Base-by-base conservation (phyloP, 1,139 yeast species). In the Blastobotrys apis region DNA sequence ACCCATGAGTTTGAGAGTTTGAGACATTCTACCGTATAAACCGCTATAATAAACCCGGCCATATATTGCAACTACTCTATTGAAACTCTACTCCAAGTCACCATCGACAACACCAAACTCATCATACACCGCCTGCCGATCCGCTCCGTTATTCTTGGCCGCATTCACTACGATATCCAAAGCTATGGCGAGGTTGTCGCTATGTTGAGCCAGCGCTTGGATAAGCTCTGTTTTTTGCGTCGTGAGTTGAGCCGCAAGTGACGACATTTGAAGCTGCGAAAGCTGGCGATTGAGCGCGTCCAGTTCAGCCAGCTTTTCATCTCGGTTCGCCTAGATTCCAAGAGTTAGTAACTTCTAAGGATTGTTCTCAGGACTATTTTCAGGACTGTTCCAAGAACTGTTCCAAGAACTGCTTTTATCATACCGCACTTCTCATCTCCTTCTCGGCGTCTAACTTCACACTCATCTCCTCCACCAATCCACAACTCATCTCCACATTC, bases 1-100 rank as follows among this genome's bases (percentile, higher is more conserved):
- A n/a, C n/a, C n/a, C n/a, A n/a, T n/a, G n/a, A n/a, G n/a, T n/a
- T n/a, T n/a, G n/a, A n/a, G n/a, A n/a, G n/a, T n/a, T n/a, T n/a
- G n/a, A n/a, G n/a, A n/a, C n/a, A n/a, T n/a, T n/a, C n/a, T n/a
- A n/a, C n/a, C n/a, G n/a, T n/a, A n/a, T n/a, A n/a, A n/a, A n/a
- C n/a, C n/a, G n/a, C n/a, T n/a, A n/a, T n/a, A n/a, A n/a, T n/a
- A n/a, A n/a, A n/a, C n/a, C n/a, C n/a, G n/a, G n/a, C n/a, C n/a
- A n/a, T n/a, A n/a, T n/a, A n/a, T n/a, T n/a, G n/a, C n/a, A n/a
- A n/a, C n/a, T n/a, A n/a, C n/a, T n/a, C n/a, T n/a, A n/a, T n/a
- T n/a, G n/a, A n/a, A n/a, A n/a, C n/a, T 9, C 32, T 16, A 32
- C 32, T 39, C 42, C 32, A 39, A 23, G 15, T 39, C 42, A 12